Percentiles rank a stretch among this genome's conserved stretches.
Conservation (phyloP, 805 yeast species). For the Teunomyces atbi region DNA sequence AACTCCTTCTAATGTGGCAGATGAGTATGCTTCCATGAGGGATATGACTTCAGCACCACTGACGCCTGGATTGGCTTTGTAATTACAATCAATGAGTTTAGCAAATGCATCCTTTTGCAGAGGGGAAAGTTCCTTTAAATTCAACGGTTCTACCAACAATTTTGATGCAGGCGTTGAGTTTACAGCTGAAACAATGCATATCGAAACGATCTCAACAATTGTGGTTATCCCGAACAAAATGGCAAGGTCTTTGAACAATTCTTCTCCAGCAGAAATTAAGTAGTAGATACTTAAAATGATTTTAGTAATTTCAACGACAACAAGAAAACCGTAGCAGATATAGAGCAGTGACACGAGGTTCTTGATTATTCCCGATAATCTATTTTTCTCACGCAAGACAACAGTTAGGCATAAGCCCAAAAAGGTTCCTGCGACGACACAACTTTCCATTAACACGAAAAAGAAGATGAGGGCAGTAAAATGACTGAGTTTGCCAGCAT, state of each 20-base stretch:
- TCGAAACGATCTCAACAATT: neutral
- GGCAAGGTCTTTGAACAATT: neutral
- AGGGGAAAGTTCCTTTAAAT: neutral
- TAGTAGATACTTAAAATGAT: neutral
- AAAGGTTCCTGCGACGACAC: neutral
- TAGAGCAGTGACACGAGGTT: neutral
- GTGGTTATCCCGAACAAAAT: constrained; percentile 1
- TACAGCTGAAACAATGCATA: neutral
- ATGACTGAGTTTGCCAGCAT: neutral
- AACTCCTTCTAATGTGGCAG: neutral
- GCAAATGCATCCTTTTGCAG: constrained; percentile 2
- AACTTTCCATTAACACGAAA: neutral
- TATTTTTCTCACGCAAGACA: neutral
- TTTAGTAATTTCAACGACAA: neutral
- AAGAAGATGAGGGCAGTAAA: neutral
- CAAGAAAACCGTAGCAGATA: neutral
- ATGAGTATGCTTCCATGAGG: constrained; percentile 2
- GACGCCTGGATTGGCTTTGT: constrained; percentile 1
- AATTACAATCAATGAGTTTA: neutral
- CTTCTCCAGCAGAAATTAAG: neutral
- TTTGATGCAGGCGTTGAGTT: neutral
- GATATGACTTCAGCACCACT: constrained; percentile 1
- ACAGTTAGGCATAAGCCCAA: neutral
- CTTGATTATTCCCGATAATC: neutral
- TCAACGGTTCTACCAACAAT: neutral